Base-by-base conservation (phyloP, 306 rosid species). In the Ammopiptanthus mongolicus region DNA sequence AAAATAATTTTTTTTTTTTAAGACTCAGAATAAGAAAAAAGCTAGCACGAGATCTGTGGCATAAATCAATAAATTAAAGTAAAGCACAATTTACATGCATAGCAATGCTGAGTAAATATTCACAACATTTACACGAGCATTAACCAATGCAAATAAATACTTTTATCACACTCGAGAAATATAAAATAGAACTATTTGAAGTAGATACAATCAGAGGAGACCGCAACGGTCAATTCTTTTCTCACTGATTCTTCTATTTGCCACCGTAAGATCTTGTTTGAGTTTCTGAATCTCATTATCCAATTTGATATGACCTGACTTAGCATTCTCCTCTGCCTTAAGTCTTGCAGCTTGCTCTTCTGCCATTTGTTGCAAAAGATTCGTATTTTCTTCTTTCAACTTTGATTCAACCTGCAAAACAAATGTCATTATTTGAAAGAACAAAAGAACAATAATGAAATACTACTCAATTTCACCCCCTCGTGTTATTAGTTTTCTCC, bases 291-390 rank as follows among this genome's bases (percentile, higher is more conserved):
- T 91, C 78, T 91, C 92, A 4, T 87, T 91, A 23, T 4, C 34
- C 3, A 31, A 31, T 84, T 73, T 6, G 97, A 91, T 79, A 55
- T 83, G 66, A 1, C 37, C 53, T 91, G 98, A 73, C 51, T 19
- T 83, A 10, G 97, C 97, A 65, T 37, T 55, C 75, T 82, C 85
- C 79, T 91, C 97, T 1, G 90, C 76, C 78, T 42, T 77, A 5
- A 89, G 83, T 39, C 96, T 83, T 14, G 97, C 98, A 46, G 91
- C 90, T 25, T 91, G 92, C 80, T 93, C 98, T 44, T 89, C 92
- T 0, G 87, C 90, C 83, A 91, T 70, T 66, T 85, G 91, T 60
- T 88, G 86, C 80, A 88, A 92, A 1, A 93, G 96, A 86, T 80
- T 84, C 5, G 17, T 13, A 44, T 91, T 91, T 52, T 88, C 80